Conservation (phyloP, 106 monocot genomes). For the Dactylorhiza incarnata region DNA sequence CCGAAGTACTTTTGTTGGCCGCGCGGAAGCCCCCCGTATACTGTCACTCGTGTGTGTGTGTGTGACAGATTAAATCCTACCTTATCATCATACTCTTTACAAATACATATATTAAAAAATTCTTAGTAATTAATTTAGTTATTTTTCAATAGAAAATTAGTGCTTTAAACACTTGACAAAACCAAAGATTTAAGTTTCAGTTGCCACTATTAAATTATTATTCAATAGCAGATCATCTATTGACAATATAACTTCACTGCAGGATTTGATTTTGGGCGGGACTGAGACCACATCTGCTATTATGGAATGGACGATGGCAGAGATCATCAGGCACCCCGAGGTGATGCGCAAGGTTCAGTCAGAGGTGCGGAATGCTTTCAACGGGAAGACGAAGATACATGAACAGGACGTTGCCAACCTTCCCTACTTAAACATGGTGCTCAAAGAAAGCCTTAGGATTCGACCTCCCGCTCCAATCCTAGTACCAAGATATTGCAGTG, state of each 20-base stretch:
- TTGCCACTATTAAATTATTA: not conserved
- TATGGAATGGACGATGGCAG: slow-evolving; percentile 11
- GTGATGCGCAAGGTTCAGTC: slow-evolving; percentile 10
- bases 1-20: too few species aligned
- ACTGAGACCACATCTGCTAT: slow-evolving; percentile 2
- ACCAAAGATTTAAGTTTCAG: too few species aligned
- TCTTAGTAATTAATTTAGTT: not conserved
- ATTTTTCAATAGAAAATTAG: not conserved
- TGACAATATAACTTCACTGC: not conserved
- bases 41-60: too few species aligned
- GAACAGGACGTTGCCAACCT: not conserved
- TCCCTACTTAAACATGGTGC: slow-evolving; percentile 9
- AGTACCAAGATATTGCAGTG: not conserved
- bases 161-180: too few species aligned
- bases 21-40: too few species aligned
- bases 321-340: slow-evolving; percentile 8
- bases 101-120: not conserved
- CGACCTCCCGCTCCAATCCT: slow-evolving; percentile 10
- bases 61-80: too few species aligned
- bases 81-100: too few species aligned
- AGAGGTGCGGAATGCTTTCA: slow-evolving; percentile 6
- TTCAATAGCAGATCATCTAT: not conserved
- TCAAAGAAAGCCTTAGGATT: slow-evolving; percentile 20
- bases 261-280: slow-evolving; percentile 18
- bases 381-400: not conserved